These are phyloP conservation scores for Rhodotorula sp. DNA, from an alignment of 1,284 basidiomycete species.

Conservation along the genomic window DNA sequence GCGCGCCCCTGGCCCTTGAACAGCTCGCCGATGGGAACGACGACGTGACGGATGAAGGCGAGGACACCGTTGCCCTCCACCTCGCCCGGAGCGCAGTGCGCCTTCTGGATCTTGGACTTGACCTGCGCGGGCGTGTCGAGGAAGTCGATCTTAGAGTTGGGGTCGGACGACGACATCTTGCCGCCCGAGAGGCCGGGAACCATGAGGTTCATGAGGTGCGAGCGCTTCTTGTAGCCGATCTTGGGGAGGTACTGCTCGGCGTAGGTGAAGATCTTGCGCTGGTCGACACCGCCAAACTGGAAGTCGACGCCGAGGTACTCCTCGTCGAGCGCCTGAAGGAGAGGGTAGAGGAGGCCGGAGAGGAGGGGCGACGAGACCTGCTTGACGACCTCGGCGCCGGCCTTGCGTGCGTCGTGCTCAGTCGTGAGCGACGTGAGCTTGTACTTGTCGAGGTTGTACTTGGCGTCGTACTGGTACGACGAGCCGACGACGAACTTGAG, in stretches of 20 bases:
- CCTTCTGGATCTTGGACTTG: slow-evolving; percentile 85
- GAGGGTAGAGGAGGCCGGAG: slow-evolving; percentile 91
- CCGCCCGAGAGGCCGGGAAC: slow-evolving; percentile 91
- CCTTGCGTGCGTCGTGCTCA: slow-evolving; percentile 96
- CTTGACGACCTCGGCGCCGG: slow-evolving; percentile 99
- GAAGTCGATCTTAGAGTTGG: slow-evolving; percentile 97
- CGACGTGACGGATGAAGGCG: slow-evolving; percentile 81
- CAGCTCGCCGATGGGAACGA: slow-evolving; percentile 83
- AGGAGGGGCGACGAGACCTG: slow-evolving; percentile 90
- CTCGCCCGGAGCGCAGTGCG: slow-evolving; percentile 94
- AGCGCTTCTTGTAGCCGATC: slow-evolving; percentile 90
- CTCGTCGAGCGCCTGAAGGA: slow-evolving; percentile 94
- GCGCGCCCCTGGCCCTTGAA: slow-evolving; percentile 51
- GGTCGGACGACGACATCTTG: slow-evolving; percentile 99
- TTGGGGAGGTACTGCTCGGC: slow-evolving; percentile 92
- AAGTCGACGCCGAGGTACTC: slow-evolving; percentile 95
- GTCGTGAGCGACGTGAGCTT: slow-evolving; percentile 83
- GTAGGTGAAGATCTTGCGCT: slow-evolving; percentile 99
- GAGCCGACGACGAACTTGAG: slow-evolving; percentile 86
- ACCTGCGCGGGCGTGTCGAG: slow-evolving; percentile 82
- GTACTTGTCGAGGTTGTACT: slow-evolving; percentile 96
- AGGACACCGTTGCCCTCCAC: slow-evolving; percentile 87
- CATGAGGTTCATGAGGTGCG: slow-evolving; percentile 98
- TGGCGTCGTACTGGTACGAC: slow-evolving; percentile 83
- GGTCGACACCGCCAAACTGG: slow-evolving; percentile 97